Evolutionary conservation across 768 basidiomycete species (phyloP).

Genomic region (Scleroderma citrinum): DNA sequence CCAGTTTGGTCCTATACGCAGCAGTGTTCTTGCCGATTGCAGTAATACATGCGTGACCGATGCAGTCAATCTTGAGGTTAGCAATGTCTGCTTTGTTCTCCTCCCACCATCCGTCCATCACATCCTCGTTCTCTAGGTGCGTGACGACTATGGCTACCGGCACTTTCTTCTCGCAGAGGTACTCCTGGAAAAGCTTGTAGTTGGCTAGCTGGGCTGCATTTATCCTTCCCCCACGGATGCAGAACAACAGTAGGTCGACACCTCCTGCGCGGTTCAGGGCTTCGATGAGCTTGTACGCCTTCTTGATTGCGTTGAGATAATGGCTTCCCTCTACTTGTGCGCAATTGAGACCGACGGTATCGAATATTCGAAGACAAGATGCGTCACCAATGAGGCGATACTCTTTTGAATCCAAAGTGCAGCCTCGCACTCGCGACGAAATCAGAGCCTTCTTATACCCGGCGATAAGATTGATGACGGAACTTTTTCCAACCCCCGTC

Average conservation of each 20-base stretch:
- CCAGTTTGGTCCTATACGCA: neutral
- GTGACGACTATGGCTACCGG: slow-evolving; percentile 29
- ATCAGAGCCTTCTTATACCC: slow-evolving; percentile 21
- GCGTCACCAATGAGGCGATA: slow-evolving; percentile 21
- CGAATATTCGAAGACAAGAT: slow-evolving; percentile 24
- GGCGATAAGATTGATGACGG: slow-evolving; percentile 36
- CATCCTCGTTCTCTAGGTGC: slow-evolving; percentile 30
- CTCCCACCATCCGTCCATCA: slow-evolving; percentile 33
- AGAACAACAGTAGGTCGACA: slow-evolving; percentile 36
- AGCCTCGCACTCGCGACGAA: slow-evolving; percentile 27
- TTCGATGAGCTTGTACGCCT: slow-evolving; percentile 31
- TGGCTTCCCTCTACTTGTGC: slow-evolving; percentile 19
- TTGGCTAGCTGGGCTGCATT: slow-evolving; percentile 23
- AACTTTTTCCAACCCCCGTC: slow-evolving; percentile 34
- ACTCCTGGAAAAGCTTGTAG: slow-evolving; percentile 29
- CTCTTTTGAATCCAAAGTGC: slow-evolving; percentile 26
- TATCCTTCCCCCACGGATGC: slow-evolving; percentile 30
- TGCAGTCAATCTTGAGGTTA: slow-evolving; percentile 14
- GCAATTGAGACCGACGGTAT: slow-evolving; percentile 30
- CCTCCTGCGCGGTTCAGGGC: slow-evolving; percentile 28
- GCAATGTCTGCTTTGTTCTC: slow-evolving; percentile 19
- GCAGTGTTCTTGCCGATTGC: slow-evolving; percentile 21
- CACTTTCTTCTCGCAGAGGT: slow-evolving; percentile 28
- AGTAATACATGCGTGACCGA: slow-evolving; percentile 31
- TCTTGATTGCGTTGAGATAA: slow-evolving; percentile 25